phyloP scores from a whole-genome alignment of 306 rosid genomes.

The Lathyrus sativus region DNA sequence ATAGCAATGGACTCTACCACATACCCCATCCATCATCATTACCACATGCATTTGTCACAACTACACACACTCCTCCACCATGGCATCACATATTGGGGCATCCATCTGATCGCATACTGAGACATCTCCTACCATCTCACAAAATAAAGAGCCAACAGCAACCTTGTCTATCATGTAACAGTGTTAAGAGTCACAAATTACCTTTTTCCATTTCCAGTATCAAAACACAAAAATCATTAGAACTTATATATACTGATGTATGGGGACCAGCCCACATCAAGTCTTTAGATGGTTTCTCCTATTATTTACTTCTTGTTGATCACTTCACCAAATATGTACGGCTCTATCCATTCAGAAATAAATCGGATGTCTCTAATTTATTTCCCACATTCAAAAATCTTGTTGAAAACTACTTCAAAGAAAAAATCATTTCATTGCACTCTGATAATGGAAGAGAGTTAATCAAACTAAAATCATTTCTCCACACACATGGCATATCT shows the following conservation, averaged over 20 bases:
- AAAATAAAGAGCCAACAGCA: not conserved
- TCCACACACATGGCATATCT: not conserved
- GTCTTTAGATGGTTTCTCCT: not conserved
- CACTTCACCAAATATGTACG: not conserved
- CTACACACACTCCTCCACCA: not conserved
- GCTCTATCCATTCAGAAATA: not conserved
- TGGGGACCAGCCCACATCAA: not conserved
- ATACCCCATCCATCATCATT: not conserved
- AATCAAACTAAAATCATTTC: not conserved
- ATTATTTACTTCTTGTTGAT: not conserved
- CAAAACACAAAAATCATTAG: not conserved
- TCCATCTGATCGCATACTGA: not conserved
- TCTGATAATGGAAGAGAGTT: not conserved
- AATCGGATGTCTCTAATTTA: not conserved
- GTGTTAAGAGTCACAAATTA: not conserved
- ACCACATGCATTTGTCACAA: not conserved
- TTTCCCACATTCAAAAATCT: not conserved
- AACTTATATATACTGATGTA: not conserved
- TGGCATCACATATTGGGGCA: not conserved
- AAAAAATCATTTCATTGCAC: not conserved
- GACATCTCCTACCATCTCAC: not conserved
- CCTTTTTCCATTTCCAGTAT: not conserved
- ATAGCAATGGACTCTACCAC: not conserved
- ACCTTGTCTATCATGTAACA: not conserved
- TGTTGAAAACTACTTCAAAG: not conserved